Evolutionary conservation across 2,329 filamentous ascomycete species (phyloP), one percentile per base, ranked within the genome.

Genomic region (Cladosporium velox): DNA sequence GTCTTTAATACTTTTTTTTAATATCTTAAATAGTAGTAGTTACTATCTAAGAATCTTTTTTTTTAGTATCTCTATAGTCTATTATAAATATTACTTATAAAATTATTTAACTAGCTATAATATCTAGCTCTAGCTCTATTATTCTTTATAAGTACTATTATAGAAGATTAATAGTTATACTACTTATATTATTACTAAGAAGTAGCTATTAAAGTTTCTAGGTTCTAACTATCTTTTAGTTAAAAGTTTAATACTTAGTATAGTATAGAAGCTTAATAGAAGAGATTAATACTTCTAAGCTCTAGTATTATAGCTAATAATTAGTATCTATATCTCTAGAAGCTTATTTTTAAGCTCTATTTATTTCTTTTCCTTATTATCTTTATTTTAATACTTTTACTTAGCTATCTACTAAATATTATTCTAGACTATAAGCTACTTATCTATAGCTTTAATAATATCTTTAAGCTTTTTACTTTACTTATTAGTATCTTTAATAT

Each of bases 241-340:
- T 4, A 57, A 62, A 26, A 60, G 60, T 21, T 61, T 65, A 49
- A 67, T 65, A 51, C 66, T 65, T 12, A 67, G 35, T 55, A 67
- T 67, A 11, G 66, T 51, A 41, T 51, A 67, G 54, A 63, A 67
- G 66, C 66, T 67, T 7, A 67, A 28, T n/a, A 67, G 49, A n/a
- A 59, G 64, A 18, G 66, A 66, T n/a, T 51, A n/a, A 49, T 62
- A 67, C 24, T 41, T 26, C 41, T 38, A 54, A 59, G 65, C 52
- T n/a, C 38, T 41, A 52, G 60, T 67, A 18, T 59, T 32, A 18
- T 67, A 41, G 65, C 60, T 21, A 21, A 67, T 21, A 4, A 60
- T 28, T 14, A 59, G 55, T 34, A 67, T 67, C 52, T 41, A 67
- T 7, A 67, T 38, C 21, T 67, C 51, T 18, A 67, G 35, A 15